phyloP scores from a whole-genome alignment of 306 rosid species.

The Echinosophora koreensis region DNA sequence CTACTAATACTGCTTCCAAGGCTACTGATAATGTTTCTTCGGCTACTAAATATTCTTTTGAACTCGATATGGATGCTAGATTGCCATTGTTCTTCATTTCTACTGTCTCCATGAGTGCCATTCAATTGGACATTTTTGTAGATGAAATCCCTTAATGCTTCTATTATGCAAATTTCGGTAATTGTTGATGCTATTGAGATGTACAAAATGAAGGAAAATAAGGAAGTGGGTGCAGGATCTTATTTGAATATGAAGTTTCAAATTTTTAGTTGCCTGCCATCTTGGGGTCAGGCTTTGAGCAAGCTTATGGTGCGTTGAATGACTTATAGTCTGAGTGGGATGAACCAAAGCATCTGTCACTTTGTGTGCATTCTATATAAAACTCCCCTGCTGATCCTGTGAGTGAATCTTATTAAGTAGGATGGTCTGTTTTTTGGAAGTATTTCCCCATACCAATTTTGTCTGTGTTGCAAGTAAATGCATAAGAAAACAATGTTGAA shows the following conservation, averaged over 20 bases:
- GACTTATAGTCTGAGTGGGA: slow-evolving; percentile 14
- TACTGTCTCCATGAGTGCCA: slow-evolving; percentile 13
- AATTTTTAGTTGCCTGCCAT: slow-evolving; percentile 5
- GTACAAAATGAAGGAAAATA: neutral
- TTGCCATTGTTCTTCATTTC: slow-evolving; percentile 35
- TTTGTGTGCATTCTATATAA: slow-evolving; percentile 17
- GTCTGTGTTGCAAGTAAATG: slow-evolving; percentile 2
- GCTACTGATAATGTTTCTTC: slow-evolving; percentile 31
- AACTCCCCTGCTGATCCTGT: neutral
- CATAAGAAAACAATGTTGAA: slow-evolving; percentile 23
- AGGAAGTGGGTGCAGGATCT: slow-evolving; percentile 25
- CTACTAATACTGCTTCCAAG: slow-evolving; percentile 28
- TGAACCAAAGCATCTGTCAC: slow-evolving; percentile 29
- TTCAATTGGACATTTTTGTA: slow-evolving; percentile 35
- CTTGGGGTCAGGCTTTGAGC: slow-evolving; percentile 9
- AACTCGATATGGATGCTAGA: slow-evolving; percentile 37
- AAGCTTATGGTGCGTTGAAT: slow-evolving; percentile 32
- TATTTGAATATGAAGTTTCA: slow-evolving; percentile 28
- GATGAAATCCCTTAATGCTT: slow-evolving; percentile 19
- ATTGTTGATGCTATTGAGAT: slow-evolving; percentile 13
- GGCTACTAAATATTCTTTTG: slow-evolving; percentile 44
- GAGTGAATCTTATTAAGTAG: slow-evolving; percentile 4
- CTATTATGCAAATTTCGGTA: slow-evolving; percentile 26
- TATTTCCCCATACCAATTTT: slow-evolving; percentile 8
- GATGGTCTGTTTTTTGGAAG: neutral